A percentile compares a stretch with the other conserved stretches of the same genome.
phyloP scores from a whole-genome alignment of 306 rosid species.

The Nissolia schottii region DNA sequence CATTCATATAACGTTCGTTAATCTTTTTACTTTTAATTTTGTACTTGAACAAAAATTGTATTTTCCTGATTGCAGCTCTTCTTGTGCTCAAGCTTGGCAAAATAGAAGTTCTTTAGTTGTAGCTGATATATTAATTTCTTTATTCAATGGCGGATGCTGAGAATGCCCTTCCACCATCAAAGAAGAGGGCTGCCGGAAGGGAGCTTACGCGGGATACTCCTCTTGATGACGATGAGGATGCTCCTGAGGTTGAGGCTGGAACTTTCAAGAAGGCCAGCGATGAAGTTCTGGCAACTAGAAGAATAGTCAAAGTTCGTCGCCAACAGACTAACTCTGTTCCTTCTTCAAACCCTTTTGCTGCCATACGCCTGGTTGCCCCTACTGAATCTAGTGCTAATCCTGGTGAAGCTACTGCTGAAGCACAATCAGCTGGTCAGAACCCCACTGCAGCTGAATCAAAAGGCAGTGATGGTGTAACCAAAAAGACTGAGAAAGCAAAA shows the following conservation, averaged over 20 bases:
- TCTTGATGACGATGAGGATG: slow-evolving; percentile 63
- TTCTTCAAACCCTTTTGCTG: slow-evolving; percentile 82
- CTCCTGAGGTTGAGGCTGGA: slow-evolving; percentile 55
- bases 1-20: not conserved
- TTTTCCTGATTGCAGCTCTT: slow-evolving; percentile 33
- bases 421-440: slow-evolving; percentile 31
- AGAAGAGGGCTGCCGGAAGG: slow-evolving; percentile 94
- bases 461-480: slow-evolving; percentile 12
- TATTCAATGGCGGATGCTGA: slow-evolving; percentile 74
- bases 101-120: not conserved
- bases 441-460: slow-evolving; percentile 28
- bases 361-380: slow-evolving; percentile 55
- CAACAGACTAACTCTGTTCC: slow-evolving; percentile 48
- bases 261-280: slow-evolving; percentile 90
- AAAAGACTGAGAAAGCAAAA: slow-evolving; percentile 27
- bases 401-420: slow-evolving; percentile 38
- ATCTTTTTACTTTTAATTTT: not conserved
- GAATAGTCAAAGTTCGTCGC: slow-evolving; percentile 85
- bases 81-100: not conserved
- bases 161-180: slow-evolving; percentile 58
- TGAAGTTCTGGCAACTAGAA: slow-evolving; percentile 80
- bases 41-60: not conserved
- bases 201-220: slow-evolving; percentile 81
- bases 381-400: slow-evolving; percentile 34
- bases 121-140: slow-evolving; percentile 15